These are phyloP conservation scores for Verruconis gallopava DNA, from an alignment of 2,329 filamentous ascomycete genomes.

Conservation along the genomic window DNA sequence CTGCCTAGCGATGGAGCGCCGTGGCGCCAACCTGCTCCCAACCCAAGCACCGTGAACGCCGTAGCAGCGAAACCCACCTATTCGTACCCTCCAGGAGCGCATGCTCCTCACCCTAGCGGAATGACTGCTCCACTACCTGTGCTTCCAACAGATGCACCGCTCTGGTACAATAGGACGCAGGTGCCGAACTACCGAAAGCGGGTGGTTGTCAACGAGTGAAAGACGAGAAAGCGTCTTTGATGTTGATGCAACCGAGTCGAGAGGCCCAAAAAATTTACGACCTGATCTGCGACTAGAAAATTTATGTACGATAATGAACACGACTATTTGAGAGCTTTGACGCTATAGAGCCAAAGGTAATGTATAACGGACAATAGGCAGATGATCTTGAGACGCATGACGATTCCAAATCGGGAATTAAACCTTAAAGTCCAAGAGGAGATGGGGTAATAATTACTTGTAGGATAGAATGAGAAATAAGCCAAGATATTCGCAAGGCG, in stretches of 20 bases:
- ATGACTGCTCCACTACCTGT: constrained; percentile 8
- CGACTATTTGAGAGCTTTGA: neutral
- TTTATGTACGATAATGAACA: neutral
- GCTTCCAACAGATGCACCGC: constrained; percentile 2
- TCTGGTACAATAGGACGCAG: constrained; percentile 5
- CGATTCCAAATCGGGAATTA: too few relatives aligned
- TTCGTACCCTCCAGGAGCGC: neutral
- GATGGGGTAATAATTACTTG: too few relatives aligned
- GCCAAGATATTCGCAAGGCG: too few relatives aligned
- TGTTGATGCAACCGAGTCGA: neutral
- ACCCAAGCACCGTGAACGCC: neutral
- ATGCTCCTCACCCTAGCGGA: constrained; percentile 3
- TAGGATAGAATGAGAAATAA: too few relatives aligned
- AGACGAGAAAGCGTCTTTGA: too few relatives aligned
- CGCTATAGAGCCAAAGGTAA: neutral
- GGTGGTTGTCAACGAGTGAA: neutral
- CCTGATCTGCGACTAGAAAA: too few relatives aligned
- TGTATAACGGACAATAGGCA: too few relatives aligned
- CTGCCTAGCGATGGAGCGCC: neutral
- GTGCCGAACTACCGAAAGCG: constrained; percentile 1
- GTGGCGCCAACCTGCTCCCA: neutral
- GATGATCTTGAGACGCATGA: too few relatives aligned
- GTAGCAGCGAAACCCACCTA: neutral
- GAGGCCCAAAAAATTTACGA: neutral
- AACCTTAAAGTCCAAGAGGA: too few relatives aligned